Conservation (phyloP, 768 basidiomycete species). For the Pleurotus platypus region DNA sequence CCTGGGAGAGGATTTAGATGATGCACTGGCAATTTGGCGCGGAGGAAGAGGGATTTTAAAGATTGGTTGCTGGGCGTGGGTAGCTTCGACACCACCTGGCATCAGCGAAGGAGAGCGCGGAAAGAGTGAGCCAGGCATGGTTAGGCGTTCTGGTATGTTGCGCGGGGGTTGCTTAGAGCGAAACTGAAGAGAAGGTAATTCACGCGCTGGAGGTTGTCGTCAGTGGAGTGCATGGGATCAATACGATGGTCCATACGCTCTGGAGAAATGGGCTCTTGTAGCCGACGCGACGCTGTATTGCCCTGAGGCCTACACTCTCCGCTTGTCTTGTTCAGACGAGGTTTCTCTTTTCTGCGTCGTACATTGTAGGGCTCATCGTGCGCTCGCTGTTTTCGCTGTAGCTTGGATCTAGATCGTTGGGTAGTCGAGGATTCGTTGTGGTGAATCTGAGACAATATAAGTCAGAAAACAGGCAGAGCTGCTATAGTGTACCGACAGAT, state of each 20-base stretch:
- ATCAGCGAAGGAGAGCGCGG: slow-evolving; percentile 65
- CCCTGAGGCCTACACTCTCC: background rate
- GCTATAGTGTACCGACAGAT: slow-evolving; percentile 12
- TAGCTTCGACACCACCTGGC: slow-evolving; percentile 31
- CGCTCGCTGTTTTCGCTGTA: no score
- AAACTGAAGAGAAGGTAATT: slow-evolving; percentile 12
- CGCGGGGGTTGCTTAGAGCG: slow-evolving; percentile 28
- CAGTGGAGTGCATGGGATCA: background rate
- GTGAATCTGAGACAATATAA: slow-evolving; percentile 10
- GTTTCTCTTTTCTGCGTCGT: no score
- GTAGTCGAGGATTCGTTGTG: background rate
- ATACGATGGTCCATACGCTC: background rate
- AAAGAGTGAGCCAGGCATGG: slow-evolving; percentile 80
- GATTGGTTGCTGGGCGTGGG: slow-evolving; percentile 28
- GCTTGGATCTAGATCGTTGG: no score
- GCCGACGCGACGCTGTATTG: no score
- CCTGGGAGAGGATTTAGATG: background rate
- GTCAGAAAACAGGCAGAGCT: background rate
- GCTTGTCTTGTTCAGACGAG: no score
- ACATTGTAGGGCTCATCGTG: no score
- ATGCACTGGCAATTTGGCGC: slow-evolving; percentile 9
- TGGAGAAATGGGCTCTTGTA: no score
- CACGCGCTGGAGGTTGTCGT: no score
- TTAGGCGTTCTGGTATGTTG: slow-evolving; percentile 34
- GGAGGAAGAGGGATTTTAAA: no score